phyloP scores from a whole-genome alignment of 2,329 filamentous ascomycete species.

The Byssothecium circinans region DNA sequence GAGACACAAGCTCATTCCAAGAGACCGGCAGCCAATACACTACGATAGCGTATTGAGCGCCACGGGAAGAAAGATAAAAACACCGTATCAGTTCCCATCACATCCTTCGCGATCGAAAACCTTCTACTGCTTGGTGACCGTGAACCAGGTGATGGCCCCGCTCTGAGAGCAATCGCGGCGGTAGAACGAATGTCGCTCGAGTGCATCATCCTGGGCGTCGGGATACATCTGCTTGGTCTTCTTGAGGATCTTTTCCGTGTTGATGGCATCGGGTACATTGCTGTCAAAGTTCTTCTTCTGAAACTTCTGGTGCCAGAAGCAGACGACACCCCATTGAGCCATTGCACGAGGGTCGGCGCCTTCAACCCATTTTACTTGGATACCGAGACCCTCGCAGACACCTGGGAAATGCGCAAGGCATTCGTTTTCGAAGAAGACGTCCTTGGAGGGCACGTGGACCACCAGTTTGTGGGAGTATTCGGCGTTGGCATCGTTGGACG shows the following conservation, averaged over 20 bases:
- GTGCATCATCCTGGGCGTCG: background rate
- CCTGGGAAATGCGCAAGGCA: constrained; percentile 16
- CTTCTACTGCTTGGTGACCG: background rate
- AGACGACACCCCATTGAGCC: background rate
- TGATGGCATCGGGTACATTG: background rate
- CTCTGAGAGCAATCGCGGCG: background rate
- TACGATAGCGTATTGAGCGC: too few relatives aligned
- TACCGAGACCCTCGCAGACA: constrained; percentile 18
- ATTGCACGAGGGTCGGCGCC: background rate
- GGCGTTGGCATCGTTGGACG: background rate
- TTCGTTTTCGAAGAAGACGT: constrained; percentile 11
- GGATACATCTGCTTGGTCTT: constrained; percentile 2
- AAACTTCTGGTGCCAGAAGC: constrained; percentile 21
- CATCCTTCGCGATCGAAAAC: too few relatives aligned
- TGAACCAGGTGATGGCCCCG: background rate
- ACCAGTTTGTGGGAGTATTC: constrained; percentile 14
- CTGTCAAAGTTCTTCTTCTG: constrained; percentile 17
- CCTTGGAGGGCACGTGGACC: constrained; percentile 13
- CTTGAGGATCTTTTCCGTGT: background rate
- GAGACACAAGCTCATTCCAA: too few relatives aligned
- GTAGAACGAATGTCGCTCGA: background rate
- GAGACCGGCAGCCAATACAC: too few relatives aligned
- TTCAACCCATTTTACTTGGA: constrained; percentile 16
- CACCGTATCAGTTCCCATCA: too few relatives aligned
- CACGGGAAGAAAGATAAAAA: too few relatives aligned